Conservation (phyloP, 106 monocot genomes). For the Dendrobium chrysotoxum region DNA sequence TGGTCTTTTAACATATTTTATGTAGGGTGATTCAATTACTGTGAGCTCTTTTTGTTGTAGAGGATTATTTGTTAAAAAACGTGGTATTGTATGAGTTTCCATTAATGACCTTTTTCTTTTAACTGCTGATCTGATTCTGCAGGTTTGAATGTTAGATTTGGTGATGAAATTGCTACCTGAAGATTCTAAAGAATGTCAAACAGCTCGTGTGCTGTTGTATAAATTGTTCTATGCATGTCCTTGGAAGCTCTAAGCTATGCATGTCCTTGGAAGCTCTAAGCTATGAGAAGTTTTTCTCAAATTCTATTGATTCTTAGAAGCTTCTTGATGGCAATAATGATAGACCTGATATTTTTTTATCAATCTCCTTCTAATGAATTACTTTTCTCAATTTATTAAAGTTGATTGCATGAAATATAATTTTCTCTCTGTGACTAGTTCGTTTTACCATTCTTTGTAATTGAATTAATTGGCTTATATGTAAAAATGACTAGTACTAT, state of each 20-base stretch:
- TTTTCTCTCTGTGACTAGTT: background rate
- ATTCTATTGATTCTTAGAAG: too few relatives aligned
- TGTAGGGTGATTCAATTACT: background rate
- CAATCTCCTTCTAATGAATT: background rate
- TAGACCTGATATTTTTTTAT: background rate
- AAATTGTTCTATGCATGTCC: conserved; percentile 65
- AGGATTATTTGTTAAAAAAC: background rate
- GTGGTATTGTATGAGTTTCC: background rate
- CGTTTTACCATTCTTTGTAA: background rate
- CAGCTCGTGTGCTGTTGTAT: conserved; percentile 76
- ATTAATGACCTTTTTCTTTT: too few relatives aligned
- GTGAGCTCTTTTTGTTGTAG: background rate
- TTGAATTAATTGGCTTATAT: background rate
- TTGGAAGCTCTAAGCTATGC: too few relatives aligned
- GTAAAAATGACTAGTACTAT: background rate
- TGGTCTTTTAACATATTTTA: background rate
- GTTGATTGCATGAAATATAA: background rate
- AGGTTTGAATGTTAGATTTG: conserved; percentile 81
- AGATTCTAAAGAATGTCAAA: conserved; percentile 67
- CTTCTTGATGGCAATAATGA: too few relatives aligned
- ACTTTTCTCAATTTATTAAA: background rate
- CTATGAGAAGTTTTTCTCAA: too few relatives aligned
- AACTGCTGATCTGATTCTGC: conserved; percentile 16
- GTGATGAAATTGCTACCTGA: conserved; percentile 73
- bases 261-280: too few relatives aligned